Percentiles rank a stretch among this genome's conserved stretches.
phyloP scores from a whole-genome alignment of 352 stramenopile genomes.

The Phytophthora ramorum region DNA sequence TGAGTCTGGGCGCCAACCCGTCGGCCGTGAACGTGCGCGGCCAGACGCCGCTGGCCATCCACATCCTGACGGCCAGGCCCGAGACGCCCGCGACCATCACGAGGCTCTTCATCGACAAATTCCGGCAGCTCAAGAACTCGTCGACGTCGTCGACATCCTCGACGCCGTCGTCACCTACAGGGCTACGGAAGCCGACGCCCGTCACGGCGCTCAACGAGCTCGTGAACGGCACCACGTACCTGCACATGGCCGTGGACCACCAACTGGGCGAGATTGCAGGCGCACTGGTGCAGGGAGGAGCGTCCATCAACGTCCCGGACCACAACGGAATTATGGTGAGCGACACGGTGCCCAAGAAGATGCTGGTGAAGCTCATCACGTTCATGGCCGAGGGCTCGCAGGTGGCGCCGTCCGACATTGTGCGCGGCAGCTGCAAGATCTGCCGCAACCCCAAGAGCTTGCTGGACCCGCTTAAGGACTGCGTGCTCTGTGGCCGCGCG shows the following conservation, averaged over 20 bases:
- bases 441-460: slow-evolving; percentile 82
- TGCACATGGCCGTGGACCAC: slow-evolving; percentile 84
- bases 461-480: slow-evolving; percentile 80
- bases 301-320: slow-evolving; percentile 87
- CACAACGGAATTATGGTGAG: slow-evolving; percentile 81
- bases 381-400: slow-evolving; percentile 84
- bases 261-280: slow-evolving; percentile 70
- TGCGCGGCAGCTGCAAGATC: slow-evolving; percentile 80
- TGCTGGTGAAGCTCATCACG: slow-evolving; percentile 78
- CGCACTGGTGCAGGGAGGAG: slow-evolving; percentile 71
- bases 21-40: slow-evolving; percentile 78
- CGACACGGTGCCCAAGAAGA: slow-evolving; percentile 79
- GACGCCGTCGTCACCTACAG: slow-evolving; percentile 29
- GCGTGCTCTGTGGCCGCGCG: slow-evolving; percentile 73
- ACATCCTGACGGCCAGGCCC: slow-evolving; percentile 77
- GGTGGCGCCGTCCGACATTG: slow-evolving; percentile 54
- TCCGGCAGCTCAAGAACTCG: slow-evolving; percentile 32
- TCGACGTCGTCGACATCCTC: slow-evolving; percentile 18
- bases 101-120: slow-evolving; percentile 60
- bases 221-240: slow-evolving; percentile 80
- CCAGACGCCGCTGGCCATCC: slow-evolving; percentile 85
- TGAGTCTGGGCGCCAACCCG: slow-evolving; percentile 68
- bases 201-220: slow-evolving; percentile 66
- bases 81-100: slow-evolving; percentile 65
- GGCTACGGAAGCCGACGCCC: slow-evolving; percentile 6